A percentile compares a stretch with the other conserved stretches of the same genome.
Evolutionary conservation across 176 grass and related monocot genomes (phyloP).

Genomic region (Calamus simplicifolius): DNA sequence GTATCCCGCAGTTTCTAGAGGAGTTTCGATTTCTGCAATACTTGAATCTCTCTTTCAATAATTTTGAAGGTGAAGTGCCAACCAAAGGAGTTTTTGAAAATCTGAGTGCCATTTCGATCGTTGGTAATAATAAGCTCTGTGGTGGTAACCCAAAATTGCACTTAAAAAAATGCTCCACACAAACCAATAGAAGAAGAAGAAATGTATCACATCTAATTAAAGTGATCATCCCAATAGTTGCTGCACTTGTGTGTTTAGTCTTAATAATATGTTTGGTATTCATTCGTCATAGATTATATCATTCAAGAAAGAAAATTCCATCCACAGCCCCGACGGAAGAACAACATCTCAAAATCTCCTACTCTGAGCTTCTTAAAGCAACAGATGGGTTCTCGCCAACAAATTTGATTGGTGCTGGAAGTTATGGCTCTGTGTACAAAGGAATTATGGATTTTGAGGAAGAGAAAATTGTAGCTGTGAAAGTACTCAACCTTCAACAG

Average conservation of each 20-base stretch:
- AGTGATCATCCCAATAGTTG: no score
- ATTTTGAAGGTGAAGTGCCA: slow-evolving; percentile 12
- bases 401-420: slow-evolving; percentile 38
- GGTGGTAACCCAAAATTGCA: not conserved
- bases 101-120: not conserved
- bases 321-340: no score
- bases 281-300: no score
- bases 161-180: not conserved
- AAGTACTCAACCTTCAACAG: slow-evolving; percentile 35
- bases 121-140: slow-evolving; percentile 5
- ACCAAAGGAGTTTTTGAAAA: slow-evolving; percentile 5
- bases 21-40: not conserved
- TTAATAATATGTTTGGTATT: no score
- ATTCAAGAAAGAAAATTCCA: no score
- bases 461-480: slow-evolving; percentile 25
- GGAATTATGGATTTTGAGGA: slow-evolving; percentile 2
- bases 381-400: slow-evolving; percentile 30
- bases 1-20: not conserved
- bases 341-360: slow-evolving; percentile 20
- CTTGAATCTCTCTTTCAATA: slow-evolving; percentile 18
- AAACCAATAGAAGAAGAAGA: no score
- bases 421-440: slow-evolving; percentile 41
- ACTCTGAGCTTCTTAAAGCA: slow-evolving; percentile 31
- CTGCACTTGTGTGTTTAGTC: no score
- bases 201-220: no score